Percentiles rank a stretch among this genome's conserved stretches.
Conservation (phyloP, 2,329 filamentous ascomycete species). For the Aspergillus japonicus region DNA sequence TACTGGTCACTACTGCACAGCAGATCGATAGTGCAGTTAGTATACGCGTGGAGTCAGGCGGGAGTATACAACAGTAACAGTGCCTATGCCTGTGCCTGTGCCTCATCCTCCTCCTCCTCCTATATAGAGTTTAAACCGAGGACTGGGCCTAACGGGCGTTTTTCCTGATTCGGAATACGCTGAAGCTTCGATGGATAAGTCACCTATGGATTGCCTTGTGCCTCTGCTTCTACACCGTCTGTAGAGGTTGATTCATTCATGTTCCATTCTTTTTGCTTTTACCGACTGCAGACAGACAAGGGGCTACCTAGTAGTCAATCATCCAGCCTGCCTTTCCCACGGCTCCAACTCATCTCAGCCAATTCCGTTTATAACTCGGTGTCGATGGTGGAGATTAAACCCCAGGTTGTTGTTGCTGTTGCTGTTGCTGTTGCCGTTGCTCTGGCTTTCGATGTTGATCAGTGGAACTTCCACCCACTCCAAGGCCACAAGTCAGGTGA, state of each 20-base stretch:
- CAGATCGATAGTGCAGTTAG: not conserved
- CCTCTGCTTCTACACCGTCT: not conserved
- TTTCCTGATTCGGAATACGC: slow-evolving; percentile 6
- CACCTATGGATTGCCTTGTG: not conserved
- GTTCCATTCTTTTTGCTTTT: not conserved
- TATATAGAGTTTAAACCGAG: slow-evolving; percentile 3
- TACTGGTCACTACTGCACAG: not conserved
- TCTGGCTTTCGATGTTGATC: not conserved
- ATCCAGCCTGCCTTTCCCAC: not conserved
- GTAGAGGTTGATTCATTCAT: not conserved
- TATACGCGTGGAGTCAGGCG: not conserved
- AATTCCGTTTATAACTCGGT: not conserved
- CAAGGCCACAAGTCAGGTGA: slow-evolving; percentile 3
- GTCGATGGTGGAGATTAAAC: not conserved
- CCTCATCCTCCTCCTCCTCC: not conserved
- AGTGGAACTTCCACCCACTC: not conserved
- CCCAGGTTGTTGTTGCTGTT: not conserved
- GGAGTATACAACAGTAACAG: too few relatives aligned
- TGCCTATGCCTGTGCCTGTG: too few relatives aligned
- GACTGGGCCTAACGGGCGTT: slow-evolving; percentile 4
- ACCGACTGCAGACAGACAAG: not conserved
- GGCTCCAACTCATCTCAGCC: not conserved
- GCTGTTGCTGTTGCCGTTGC: not conserved
- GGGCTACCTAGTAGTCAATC: not conserved
- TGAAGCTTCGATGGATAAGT: not conserved